phyloP scores from a whole-genome alignment of 371 early-diverging fungal species.

The Mucor velutinosus region DNA sequence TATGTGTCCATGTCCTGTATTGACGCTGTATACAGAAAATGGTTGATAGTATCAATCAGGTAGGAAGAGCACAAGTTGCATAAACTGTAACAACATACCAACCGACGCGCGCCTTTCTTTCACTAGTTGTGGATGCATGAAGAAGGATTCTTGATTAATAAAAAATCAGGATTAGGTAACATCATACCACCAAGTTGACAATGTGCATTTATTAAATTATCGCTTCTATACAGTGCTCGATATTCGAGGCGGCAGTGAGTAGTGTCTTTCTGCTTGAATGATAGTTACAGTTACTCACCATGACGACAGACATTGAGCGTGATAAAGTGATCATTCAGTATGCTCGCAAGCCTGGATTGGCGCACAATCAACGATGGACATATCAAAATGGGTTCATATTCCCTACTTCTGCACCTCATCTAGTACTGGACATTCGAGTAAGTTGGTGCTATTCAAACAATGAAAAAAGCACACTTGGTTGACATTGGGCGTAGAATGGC shows the following conservation, averaged over 20 bases:
- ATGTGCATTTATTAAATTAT: background rate
- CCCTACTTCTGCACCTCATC: slow-evolving; percentile 39
- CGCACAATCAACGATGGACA: slow-evolving; percentile 53
- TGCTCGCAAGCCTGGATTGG: slow-evolving; percentile 52
- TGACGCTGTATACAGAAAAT: slow-evolving; percentile 33
- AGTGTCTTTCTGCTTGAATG: background rate
- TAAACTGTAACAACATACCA: background rate
- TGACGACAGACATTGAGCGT: slow-evolving; percentile 30
- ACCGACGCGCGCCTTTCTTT: background rate
- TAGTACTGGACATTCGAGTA: slow-evolving; percentile 49
- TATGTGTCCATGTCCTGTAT: background rate
- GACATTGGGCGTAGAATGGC: slow-evolving; percentile 25
- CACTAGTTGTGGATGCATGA: slow-evolving; percentile 54
- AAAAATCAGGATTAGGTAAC: slow-evolving; percentile 53
- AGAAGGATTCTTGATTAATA: slow-evolving; percentile 54
- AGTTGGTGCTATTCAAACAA: background rate
- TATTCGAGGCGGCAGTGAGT: slow-evolving; percentile 42
- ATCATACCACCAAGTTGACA: background rate
- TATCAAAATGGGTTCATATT: slow-evolving; percentile 50
- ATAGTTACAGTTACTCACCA: background rate
- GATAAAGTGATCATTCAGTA: slow-evolving; percentile 52
- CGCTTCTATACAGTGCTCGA: slow-evolving; percentile 33
- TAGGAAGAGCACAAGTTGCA: slow-evolving; percentile 4
- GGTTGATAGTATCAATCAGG: slow-evolving; percentile 53
- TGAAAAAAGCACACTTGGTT: background rate